phyloP scores from a whole-genome alignment of 768 basidiomycete genomes.

The Dioszegia crocea region DNA sequence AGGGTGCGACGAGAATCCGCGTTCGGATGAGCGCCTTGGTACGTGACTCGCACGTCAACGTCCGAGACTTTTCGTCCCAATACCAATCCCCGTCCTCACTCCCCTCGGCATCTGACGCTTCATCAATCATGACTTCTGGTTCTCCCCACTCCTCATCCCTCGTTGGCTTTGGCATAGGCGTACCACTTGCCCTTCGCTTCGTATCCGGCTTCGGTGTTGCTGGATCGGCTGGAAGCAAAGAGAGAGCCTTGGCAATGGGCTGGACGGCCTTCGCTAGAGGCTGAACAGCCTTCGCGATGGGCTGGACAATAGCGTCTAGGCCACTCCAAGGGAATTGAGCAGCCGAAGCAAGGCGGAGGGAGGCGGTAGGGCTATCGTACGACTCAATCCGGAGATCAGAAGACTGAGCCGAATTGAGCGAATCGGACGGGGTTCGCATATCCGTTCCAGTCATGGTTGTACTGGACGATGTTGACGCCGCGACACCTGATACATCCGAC shows the following conservation, averaged over 20 bases:
- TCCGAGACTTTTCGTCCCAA: not conserved
- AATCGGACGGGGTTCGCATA: not conserved
- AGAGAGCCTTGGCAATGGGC: no score
- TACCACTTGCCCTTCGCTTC: not conserved
- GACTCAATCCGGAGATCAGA: no score
- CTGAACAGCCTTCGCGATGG: no score
- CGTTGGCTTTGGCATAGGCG: conserved; percentile 9
- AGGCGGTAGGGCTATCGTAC: no score
- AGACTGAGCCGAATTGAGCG: not conserved
- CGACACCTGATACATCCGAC: not conserved
- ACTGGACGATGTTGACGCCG: not conserved
- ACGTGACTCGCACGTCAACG: not conserved
- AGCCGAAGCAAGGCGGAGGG: no score
- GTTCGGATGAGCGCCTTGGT: no score
- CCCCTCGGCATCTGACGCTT: not conserved
- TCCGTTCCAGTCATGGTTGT: not conserved
- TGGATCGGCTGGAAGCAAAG: no score
- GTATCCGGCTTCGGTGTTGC: not conserved
- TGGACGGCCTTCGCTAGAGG: no score
- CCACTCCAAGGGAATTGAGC: no score
- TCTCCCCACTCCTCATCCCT: conserved; percentile 15
- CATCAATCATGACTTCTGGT: conserved; percentile 15
- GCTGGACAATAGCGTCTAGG: not conserved
- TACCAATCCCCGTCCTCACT: not conserved
- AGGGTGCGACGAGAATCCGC: no score